Evolutionary conservation across 2,329 filamentous ascomycete genomes (phyloP), one percentile per base, ranked within the genome.

Genomic region (Aschersonia sp.): DNA sequence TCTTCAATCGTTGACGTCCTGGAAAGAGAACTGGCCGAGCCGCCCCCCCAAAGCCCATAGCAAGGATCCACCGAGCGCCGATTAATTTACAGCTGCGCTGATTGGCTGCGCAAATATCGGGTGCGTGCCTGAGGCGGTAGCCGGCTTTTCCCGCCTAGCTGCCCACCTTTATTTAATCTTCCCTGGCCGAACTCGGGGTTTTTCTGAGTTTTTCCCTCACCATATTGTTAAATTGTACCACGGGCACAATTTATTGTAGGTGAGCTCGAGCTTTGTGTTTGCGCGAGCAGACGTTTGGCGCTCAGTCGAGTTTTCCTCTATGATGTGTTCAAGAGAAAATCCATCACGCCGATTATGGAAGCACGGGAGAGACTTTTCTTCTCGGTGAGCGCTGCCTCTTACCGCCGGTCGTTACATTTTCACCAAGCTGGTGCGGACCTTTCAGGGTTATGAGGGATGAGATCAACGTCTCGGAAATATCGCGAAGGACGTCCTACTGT

Each of bases 221-320:
- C 68, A 58, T 68, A 79, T 22, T 22, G 22, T 22, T 42, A 42
- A 42, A n/a, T 79, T 81, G 79, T 81, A 80, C 73, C 12, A 71
- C 68, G 77, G 63, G 73, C 76, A 78, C 73, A 75, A 59, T 78
- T 79, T 83, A 82, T 83, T 81, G 79, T 83, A 77, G 79, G 78
- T 76, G 71, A 73, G 70, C 76, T 80, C 75, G 76, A 62, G 68
- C 68, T 52, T 62, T 62, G 57, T 41, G 45, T 56, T 57, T 63
- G 59, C 65, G 60, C 60, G 58, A 58, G 59, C 41, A 52, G 57
- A 51, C 49, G 57, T 54, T 62, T 58, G 63, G 68, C 64, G 67
- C 44, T 68, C 68, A 65, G 64, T 81, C 75, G 72, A 79, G 77
- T 78, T 70, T 70, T 76, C 76, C 79, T 82, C 79, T 83, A 83